These are phyloP conservation scores for Talaromyces pinophilus DNA, from an alignment of 2,329 filamentous ascomycete species.

Conservation along the genomic window DNA sequence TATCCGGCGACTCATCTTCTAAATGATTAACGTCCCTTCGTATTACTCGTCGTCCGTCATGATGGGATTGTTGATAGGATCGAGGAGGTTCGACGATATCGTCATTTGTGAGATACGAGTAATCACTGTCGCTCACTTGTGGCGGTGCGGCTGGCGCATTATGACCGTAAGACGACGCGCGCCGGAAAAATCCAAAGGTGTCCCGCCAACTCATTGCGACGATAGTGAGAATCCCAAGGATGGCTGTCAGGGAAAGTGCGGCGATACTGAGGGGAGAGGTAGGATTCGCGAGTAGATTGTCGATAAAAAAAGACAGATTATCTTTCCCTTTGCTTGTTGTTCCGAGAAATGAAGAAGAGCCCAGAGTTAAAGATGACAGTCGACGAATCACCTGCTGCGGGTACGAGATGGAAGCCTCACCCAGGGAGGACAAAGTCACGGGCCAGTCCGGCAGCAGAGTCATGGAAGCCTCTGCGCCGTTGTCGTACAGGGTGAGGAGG, in stretches of 20 bases:
- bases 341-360: constrained; percentile 20
- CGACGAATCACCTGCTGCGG: constrained; percentile 38
- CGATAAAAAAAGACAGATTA: neutral
- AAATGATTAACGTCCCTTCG: neutral
- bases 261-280: constrained; percentile 19
- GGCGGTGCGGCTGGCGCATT: constrained; percentile 29
- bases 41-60: constrained; percentile 6
- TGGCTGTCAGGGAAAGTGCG: constrained; percentile 31
- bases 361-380: constrained; percentile 28
- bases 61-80: constrained; percentile 11
- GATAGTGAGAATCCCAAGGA: constrained; percentile 34
- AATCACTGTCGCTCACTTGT: constrained; percentile 41
- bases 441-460: constrained; percentile 38
- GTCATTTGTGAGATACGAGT: constrained; percentile 42
- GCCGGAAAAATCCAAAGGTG: constrained; percentile 37
- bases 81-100: constrained; percentile 36
- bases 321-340: constrained; percentile 6
- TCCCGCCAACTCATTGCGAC: constrained; percentile 41
- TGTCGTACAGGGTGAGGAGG: neutral
- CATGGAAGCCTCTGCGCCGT: constrained; percentile 34
- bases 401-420: constrained; percentile 45
- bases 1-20: constrained; percentile 38
- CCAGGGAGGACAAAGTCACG: constrained; percentile 41
- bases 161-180: constrained; percentile 30
- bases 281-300: constrained; percentile 1